Base-by-base conservation (phyloP, 1,284 basidiomycete species). In the Papiliotrema flavescens region DNA sequence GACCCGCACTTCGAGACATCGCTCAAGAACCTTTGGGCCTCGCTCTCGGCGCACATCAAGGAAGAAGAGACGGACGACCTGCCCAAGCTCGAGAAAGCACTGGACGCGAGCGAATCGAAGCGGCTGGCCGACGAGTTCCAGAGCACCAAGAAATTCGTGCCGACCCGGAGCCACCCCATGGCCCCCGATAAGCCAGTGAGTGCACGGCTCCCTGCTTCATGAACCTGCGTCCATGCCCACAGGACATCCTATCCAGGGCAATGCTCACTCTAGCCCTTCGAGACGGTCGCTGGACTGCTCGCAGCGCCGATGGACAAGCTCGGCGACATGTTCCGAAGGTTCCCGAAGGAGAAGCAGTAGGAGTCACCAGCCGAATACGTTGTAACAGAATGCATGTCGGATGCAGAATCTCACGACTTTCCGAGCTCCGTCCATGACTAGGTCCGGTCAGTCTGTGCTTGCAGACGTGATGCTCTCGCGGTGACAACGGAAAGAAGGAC, bases 111-210 rank as follows among this genome's bases (percentile, higher is more conserved):
- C 4, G 58, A 62, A 19, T 59, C 58, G n/a, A 44, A 72, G 36
- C 54, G 73, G 7, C 81, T 81, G 0, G 83, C 83, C 0, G 54
- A 61, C 23, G 74, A 66, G 39, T 86, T 86, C 73, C 78, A 75
- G 57, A 72, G 78, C 54, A 85, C 84, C 3, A 86, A 87, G 77
- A 82, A 81, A 63, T 84, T 85, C 56, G 84, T 79, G 1, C 84
- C 84, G 0, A 86, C 84, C 9, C 76, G 81, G 81, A 49, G 46
- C n/a, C 69, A 71, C 50, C 67, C 69, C 13, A 53, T 28, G 2
- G 63, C 65, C 2, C 66, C 66, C 42, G 58, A 67, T 40, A 57
- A 66, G 54, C 83, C 84, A 36, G 60, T 62, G 28, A 58, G 60
- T 61, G 14, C 14, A 36, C 35, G 35, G 35, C n/a, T n/a, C n/a